Conservation (phyloP, 495 filamentous ascomycete genomes). For the Hypomontagnella monticulosa region DNA sequence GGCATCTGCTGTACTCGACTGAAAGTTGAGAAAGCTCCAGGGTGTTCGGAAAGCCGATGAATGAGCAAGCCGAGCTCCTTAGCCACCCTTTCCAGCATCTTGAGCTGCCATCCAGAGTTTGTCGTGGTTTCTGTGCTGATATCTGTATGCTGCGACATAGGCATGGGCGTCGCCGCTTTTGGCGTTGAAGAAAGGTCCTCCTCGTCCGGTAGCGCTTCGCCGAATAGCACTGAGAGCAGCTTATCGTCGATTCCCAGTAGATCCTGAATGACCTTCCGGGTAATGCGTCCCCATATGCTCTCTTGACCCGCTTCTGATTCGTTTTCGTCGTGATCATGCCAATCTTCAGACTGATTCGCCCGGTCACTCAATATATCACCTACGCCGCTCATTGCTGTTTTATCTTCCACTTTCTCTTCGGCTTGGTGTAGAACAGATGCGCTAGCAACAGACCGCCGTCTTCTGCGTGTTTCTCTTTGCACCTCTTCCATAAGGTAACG, state of each 20-base stretch:
- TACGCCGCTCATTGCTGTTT: conserved; percentile 32
- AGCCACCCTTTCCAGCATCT: conserved; percentile 82
- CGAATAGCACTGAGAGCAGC: conserved; percentile 84
- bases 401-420: conserved; percentile 37
- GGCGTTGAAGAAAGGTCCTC: conserved; percentile 56
- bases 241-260: conserved; percentile 91
- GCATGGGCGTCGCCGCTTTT: conserved; percentile 45
- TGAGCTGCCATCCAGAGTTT: conserved; percentile 74
- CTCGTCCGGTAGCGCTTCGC: conserved; percentile 77
- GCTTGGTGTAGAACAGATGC: conserved; percentile 17
- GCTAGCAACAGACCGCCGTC: conserved; percentile 54
- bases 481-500: conserved; percentile 85
- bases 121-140: conserved; percentile 44
- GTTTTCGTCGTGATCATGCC: conserved; percentile 54
- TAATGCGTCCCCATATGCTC: conserved; percentile 82
- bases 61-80: conserved; percentile 86
- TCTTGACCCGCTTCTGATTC: conserved; percentile 56
- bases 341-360: conserved; percentile 45
- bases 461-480: conserved; percentile 79
- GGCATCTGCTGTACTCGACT: conserved; percentile 60
- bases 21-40: conserved; percentile 84
- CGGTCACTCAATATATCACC: conserved; percentile 49
- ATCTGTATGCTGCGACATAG: conserved; percentile 27
- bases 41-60: conserved; percentile 80
- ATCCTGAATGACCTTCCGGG: conserved; percentile 85